phyloP scores from a whole-genome alignment of 176 grass and related monocot genomes.

The Tillandsia leiboldiana region DNA sequence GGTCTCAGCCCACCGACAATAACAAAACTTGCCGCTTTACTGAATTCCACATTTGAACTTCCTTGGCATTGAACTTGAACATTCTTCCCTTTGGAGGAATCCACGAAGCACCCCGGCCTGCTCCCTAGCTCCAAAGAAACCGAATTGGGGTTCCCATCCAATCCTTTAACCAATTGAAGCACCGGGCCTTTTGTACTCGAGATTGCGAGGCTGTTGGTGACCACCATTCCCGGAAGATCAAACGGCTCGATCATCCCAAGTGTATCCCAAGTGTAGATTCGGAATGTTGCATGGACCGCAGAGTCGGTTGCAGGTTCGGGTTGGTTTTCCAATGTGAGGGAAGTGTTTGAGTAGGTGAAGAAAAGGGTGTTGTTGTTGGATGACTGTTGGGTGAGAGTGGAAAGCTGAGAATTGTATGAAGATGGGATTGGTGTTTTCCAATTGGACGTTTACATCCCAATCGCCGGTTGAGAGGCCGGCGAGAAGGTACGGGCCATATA shows the following conservation, averaged over 20 bases:
- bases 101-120: conserved; percentile 41
- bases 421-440: conserved; percentile 56
- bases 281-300: conserved; percentile 60
- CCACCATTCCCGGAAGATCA: conserved; percentile 51
- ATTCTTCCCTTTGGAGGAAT: conserved; percentile 20
- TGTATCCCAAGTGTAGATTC: conserved; percentile 20
- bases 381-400: conserved; percentile 39
- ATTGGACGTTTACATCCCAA: conserved; percentile 56
- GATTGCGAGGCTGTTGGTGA: conserved; percentile 41
- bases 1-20: conserved; percentile 30
- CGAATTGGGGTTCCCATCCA: conserved; percentile 27
- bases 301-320: conserved; percentile 39
- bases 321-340: conserved; percentile 56
- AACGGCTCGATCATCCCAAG: conserved; percentile 47
- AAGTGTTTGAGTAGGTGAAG: conserved; percentile 45
- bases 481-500: conserved; percentile 86
- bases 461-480: conserved; percentile 64
- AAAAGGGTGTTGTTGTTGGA: conserved; percentile 27
- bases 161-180: conserved; percentile 40
- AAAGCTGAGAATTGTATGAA: conserved; percentile 54
- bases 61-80: conserved; percentile 39
- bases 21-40: conserved; percentile 41
- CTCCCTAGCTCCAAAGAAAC: conserved; percentile 32
- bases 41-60: conserved; percentile 12
- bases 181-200: conserved; percentile 10